Conservation (phyloP, 108 stramenopile genomes). For the Discostella pseudostelligera region DNA sequence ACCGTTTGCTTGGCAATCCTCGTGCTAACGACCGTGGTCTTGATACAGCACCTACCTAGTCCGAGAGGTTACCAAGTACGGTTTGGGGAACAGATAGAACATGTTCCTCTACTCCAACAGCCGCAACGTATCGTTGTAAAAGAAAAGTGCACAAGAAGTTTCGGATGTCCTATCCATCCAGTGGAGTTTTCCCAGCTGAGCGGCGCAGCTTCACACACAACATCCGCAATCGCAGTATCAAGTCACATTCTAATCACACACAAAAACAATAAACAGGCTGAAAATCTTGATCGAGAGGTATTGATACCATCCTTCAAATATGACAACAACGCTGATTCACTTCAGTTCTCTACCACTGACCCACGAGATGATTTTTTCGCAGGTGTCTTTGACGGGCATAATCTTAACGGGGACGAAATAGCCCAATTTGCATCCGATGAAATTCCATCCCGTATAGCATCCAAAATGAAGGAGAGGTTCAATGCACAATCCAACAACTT, state of each 20-base stretch:
- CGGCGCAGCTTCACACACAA: too few relatives aligned
- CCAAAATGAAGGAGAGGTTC: conserved; percentile 27
- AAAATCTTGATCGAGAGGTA: conserved; percentile 71
- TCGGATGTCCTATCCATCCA: conserved; percentile 4
- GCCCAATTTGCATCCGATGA: conserved; percentile 49
- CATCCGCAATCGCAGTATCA: conserved; percentile 8
- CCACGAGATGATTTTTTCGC: conserved; percentile 49
- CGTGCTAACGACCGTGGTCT: neutral
- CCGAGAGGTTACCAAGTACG: neutral
- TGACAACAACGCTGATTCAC: conserved; percentile 7
- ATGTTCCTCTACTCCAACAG: neutral
- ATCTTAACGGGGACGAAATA: conserved; percentile 52
- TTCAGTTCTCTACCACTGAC: neutral
- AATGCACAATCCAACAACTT: conserved; percentile 1
- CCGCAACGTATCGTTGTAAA: neutral
- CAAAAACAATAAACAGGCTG: conserved; percentile 32
- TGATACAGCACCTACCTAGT: conserved; percentile 4
- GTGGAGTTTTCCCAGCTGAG: neutral
- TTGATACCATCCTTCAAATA: conserved; percentile 49
- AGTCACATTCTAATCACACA: conserved; percentile 42
- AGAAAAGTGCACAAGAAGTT: conserved; percentile 2
- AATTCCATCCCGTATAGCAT: conserved; percentile 49
- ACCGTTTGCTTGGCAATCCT: neutral
- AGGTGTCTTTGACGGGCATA: conserved; percentile 77
- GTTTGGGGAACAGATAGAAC: neutral